Evolutionary conservation across 306 rosid genomes (phyloP).

Genomic region (Oxytropis ochrocephala): DNA sequence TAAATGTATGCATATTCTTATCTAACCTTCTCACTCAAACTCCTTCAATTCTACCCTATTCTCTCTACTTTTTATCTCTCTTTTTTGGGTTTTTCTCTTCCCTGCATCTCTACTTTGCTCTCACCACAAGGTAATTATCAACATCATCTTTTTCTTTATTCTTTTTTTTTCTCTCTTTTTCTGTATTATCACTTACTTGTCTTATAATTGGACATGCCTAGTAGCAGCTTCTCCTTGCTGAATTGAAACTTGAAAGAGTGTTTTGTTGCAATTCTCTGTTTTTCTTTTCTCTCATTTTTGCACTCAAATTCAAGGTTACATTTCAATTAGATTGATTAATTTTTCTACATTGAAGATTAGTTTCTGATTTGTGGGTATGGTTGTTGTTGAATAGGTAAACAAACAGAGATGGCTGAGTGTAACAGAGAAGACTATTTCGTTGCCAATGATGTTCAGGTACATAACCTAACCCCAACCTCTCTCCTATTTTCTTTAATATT

Average conservation of each 20-base stretch:
- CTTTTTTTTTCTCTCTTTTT: neutral
- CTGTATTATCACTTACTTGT: neutral
- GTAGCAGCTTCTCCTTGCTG: neutral
- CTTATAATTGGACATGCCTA: constrained; percentile 9
- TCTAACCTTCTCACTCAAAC: constrained; percentile 61
- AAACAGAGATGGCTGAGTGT: constrained; percentile 59
- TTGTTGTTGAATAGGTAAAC: constrained; percentile 22
- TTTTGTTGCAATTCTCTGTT: neutral
- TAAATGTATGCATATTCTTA: constrained; percentile 57
- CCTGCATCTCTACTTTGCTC: constrained; percentile 38
- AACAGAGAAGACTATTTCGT: constrained; percentile 48
- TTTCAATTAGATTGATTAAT: neutral
- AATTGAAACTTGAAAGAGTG: neutral
- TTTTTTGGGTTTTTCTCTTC: constrained; percentile 4
- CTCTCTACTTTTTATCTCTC: neutral
- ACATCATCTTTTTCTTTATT: constrained; percentile 22
- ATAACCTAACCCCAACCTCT: neutral
- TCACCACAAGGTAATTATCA: constrained; percentile 32
- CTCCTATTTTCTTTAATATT: neutral
- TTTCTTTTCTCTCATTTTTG: neutral
- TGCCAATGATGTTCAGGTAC: constrained; percentile 54
- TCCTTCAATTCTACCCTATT: neutral
- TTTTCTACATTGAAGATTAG: neutral
- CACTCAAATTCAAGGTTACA: constrained; percentile 10
- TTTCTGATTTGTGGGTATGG: neutral